Evolutionary conservation across 805 yeast genomes (phyloP), one percentile per base, ranked within the genome.

Genomic region (Yarrowia keelungensis): DNA sequence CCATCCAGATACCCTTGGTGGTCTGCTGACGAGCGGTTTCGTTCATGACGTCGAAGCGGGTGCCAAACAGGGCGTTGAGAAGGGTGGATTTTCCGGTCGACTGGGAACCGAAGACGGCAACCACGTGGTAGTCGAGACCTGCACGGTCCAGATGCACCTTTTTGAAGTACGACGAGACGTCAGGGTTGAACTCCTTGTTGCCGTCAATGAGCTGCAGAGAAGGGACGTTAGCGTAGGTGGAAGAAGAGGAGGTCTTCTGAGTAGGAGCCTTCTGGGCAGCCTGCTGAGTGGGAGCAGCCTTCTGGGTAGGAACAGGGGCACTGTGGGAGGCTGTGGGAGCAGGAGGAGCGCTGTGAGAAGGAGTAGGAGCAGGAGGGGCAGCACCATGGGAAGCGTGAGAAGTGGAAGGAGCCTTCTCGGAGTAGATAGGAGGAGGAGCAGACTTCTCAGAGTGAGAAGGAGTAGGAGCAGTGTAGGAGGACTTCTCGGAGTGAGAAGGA

Each of bases 51-150:
- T 91, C 97, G 76, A 95, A 95, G 51, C 84, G 79, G 10, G 98
- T 95, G 71, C 89, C 89, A 80, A 95, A 95, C 69, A 95, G 79
- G 53, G 87, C 86, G 79, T 95, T 95, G 74, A 95, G 83, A 69
- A 95, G 82, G 0, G 99, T 95, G 1, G 97, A 92, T 79, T 95
- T 95, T 67, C 99, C 99, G 5, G 98, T 92, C 3, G 97, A 89
- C 76, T 95, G 99, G 0, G 97, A 92, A 5, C 99, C 99, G 81
- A 95, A 95, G 46, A 95, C 99, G 0, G 98, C 89, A 3, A 95
- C 91, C 19, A 95, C 87, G 77, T 95, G 97, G 80, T 94, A 93
- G 73, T 89, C 83, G 69, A 89, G 80, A 0, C 93, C 97, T 14
- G 83, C 81, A 51, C 81, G 81, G 54, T 74, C 74, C 36, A 73